Conservation (phyloP, 2,329 filamentous ascomycete genomes). For the Fusarium praegraminearum region DNA sequence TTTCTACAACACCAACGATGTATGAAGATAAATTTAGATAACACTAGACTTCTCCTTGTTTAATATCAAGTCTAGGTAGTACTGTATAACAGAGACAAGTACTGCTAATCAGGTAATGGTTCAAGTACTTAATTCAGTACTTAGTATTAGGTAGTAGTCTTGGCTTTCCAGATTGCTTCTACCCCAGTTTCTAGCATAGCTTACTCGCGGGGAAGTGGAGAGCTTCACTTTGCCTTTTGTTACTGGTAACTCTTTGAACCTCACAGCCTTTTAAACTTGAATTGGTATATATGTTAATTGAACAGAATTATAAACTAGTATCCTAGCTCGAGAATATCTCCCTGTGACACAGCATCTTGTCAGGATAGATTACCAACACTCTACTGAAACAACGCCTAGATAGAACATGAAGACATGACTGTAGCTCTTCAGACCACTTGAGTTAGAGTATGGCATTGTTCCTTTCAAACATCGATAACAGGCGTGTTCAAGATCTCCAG, state of each 20-base stretch:
- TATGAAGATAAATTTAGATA: neutral
- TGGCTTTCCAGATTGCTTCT: neutral
- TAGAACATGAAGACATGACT: neutral
- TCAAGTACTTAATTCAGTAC: neutral
- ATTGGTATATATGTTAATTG: too few species aligned
- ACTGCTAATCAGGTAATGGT: neutral
- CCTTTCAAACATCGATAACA: neutral
- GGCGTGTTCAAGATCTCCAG: neutral
- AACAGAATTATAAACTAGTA: too few species aligned
- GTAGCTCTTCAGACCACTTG: neutral
- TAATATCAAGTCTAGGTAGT: neutral
- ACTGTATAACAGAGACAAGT: neutral
- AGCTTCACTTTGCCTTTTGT: constrained; percentile 1
- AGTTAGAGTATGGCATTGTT: neutral
- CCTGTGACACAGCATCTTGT: neutral
- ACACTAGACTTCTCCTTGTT: neutral
- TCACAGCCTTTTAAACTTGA: too few species aligned
- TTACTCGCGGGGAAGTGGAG: constrained; percentile 33
- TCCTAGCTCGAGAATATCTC: neutral
- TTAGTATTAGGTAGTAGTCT: neutral
- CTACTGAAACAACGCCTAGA: neutral
- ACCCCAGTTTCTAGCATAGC: constrained; percentile 17
- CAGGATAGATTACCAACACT: neutral
- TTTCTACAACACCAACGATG: neutral
- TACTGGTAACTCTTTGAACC: neutral